Percentiles rank a stretch among this genome's conserved stretches.
These are phyloP conservation scores for Mucor velutinosus DNA, from an alignment of 371 early-diverging fungal species.

Conservation along the genomic window DNA sequence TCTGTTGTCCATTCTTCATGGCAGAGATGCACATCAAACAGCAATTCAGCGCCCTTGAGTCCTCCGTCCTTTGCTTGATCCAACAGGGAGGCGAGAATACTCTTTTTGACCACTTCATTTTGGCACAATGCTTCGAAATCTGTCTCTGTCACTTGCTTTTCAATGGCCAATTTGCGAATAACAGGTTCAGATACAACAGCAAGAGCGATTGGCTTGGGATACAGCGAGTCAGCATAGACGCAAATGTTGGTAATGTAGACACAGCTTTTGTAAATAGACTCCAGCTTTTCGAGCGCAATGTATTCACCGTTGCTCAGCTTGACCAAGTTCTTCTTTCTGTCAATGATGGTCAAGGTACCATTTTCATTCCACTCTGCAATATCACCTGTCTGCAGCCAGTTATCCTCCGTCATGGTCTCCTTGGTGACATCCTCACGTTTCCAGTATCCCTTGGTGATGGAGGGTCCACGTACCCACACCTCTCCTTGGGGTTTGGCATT, in stretches of 20 bases:
- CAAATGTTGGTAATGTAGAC: conserved; percentile 81
- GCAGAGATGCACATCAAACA: conserved; percentile 66
- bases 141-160: conserved; percentile 25
- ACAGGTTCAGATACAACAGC: conserved; percentile 68
- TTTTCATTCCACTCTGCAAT: conserved; percentile 80
- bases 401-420: conserved; percentile 76
- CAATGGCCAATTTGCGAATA: conserved; percentile 38
- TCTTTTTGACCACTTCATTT: conserved; percentile 22
- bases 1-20: conserved; percentile 85
- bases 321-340: conserved; percentile 83
- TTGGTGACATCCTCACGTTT: conserved; percentile 73
- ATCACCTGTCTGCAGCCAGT: conserved; percentile 95
- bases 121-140: conserved; percentile 38
- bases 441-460: conserved; percentile 72
- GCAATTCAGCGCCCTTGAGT: conserved; percentile 70
- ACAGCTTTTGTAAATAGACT: conserved; percentile 87
- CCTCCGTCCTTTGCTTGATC: conserved; percentile 59
- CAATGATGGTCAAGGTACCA: conserved; percentile 77
- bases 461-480: conserved; percentile 83
- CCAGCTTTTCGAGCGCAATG: conserved; percentile 96
- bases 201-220: conserved; percentile 70
- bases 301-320: conserved; percentile 94
- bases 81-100: conserved; percentile 24
- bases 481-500: conserved; percentile 88
- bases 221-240: conserved; percentile 81